These are phyloP conservation scores for Cladosporium sp. DNA, from an alignment of 2,329 filamentous ascomycete species.

Conservation along the genomic window DNA sequence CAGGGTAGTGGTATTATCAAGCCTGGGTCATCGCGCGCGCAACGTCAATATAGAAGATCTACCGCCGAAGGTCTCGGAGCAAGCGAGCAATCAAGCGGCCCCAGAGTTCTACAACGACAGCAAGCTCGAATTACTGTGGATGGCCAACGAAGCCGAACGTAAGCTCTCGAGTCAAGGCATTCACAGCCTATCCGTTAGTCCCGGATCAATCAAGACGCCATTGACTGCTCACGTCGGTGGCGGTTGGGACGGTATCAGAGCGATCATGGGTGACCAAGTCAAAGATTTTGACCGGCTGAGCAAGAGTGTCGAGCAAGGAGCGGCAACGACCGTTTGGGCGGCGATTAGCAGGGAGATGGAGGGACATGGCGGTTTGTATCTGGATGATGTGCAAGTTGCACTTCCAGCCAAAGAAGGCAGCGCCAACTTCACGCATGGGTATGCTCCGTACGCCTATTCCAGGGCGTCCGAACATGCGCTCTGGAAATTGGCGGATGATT, in stretches of 20 bases:
- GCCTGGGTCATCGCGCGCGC: conserved; percentile 36
- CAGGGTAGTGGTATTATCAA: conserved; percentile 41
- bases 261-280: background rate
- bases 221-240: background rate
- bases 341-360: conserved; percentile 24
- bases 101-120: conserved; percentile 39
- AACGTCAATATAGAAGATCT: conserved; percentile 26
- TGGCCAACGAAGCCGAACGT: conserved; percentile 48
- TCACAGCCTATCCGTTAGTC: conserved; percentile 43
- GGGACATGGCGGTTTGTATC: conserved; percentile 39
- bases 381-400: background rate
- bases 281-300: background rate
- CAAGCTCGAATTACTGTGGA: conserved; percentile 50
- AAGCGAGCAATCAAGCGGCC: conserved; percentile 20
- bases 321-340: conserved; percentile 46
- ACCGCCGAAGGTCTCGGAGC: conserved; percentile 24
- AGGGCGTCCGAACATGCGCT: background rate
- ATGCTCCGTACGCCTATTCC: background rate
- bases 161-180: conserved; percentile 42
- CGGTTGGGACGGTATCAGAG: background rate
- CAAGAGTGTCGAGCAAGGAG: conserved; percentile 38
- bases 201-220: conserved; percentile 18
- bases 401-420: background rate
- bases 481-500: background rate
- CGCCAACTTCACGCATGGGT: background rate